Evolutionary conservation across 2,329 filamentous ascomycete species (phyloP), one percentile per base, ranked within the genome.

Genomic region (Arthrobotrys megalospora): DNA sequence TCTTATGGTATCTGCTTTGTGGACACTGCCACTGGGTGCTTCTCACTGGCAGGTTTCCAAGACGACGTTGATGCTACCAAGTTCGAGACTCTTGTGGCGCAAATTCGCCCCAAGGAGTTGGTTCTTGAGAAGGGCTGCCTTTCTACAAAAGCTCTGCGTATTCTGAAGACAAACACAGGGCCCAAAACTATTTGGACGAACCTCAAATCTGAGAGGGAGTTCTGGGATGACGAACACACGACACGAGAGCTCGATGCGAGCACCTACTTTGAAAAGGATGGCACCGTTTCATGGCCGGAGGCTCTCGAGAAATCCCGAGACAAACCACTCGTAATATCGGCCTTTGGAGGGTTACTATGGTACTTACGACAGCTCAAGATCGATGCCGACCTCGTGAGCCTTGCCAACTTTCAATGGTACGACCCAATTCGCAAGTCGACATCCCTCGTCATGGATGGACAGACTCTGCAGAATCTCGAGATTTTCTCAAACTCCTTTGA

Each of bases 401-500:
- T 97, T 81, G 92, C 93, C 80, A 97, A 96, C 83, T 97, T 99
- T 83, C 89, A 90, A 65, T 91, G 90, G 88, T 99, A 99, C 84
- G 94, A 92, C 83, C 96, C 96, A 0, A 98, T 99, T 64, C 92
- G 92, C 82, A 97, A 97, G 83, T 88, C 90, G 0, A 93, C 94
- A 11, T 98, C 93, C 34, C 86, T 99, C 52, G 92, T 99, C 8
- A 88, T 99, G 0, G 96, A 99, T 82, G 96, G 96, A 0, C 96
- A 99, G 83, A 98, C 94, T 21, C 87, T 99, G 81, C 96, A 97
- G 86, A 99, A 99, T 82, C 90, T 99, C n/a, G 96, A 99, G 58
- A 80, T 80, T 72, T 99, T 99, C 81, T 89, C 93, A 81, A 99
- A 99, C 84, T 94, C 91, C 0, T 93, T 92, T 80, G 95, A 97